These are phyloP conservation scores for Geranium brycei DNA, from an alignment of 345 rosid species.

Conservation along the genomic window DNA sequence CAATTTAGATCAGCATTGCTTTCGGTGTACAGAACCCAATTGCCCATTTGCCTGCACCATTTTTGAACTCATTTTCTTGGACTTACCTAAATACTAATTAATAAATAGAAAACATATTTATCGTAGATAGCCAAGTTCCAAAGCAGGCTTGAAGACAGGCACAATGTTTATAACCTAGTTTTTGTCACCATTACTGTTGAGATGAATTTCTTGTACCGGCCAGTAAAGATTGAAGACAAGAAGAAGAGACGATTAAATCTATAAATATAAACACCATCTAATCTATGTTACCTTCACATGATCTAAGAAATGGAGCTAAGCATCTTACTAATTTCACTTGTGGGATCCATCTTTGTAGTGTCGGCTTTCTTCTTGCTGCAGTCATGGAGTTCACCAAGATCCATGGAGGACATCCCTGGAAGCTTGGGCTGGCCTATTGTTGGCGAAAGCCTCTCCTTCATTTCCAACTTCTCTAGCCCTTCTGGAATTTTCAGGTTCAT, in stretches of 20 bases:
- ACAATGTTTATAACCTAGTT: too few species aligned
- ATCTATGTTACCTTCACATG: background rate
- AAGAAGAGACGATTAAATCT: background rate
- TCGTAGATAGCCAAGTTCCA: background rate
- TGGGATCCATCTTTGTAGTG: constrained; percentile 14
- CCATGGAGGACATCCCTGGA: constrained; percentile 46
- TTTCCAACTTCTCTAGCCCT: constrained; percentile 43
- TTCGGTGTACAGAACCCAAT: background rate
- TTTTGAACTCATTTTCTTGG: too few species aligned
- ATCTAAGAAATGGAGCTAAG: constrained; percentile 27
- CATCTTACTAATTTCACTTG: constrained; percentile 16
- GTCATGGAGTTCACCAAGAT: constrained; percentile 33
- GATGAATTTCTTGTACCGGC: background rate
- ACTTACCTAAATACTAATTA: too few species aligned
- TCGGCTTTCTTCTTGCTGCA: constrained; percentile 17
- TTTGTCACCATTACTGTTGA: too few species aligned
- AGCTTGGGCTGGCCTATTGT: constrained; percentile 48
- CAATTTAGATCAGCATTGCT: background rate
- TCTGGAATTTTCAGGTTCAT: constrained; percentile 47
- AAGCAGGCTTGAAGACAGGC: too few species aligned
- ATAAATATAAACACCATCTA: background rate
- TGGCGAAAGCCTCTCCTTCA: constrained; percentile 50
- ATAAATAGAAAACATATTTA: background rate
- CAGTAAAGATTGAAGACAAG: background rate
- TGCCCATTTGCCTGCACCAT: too few species aligned